phyloP scores from a whole-genome alignment of 2,329 filamentous ascomycete genomes.

The Ceratocystis variospora region DNA sequence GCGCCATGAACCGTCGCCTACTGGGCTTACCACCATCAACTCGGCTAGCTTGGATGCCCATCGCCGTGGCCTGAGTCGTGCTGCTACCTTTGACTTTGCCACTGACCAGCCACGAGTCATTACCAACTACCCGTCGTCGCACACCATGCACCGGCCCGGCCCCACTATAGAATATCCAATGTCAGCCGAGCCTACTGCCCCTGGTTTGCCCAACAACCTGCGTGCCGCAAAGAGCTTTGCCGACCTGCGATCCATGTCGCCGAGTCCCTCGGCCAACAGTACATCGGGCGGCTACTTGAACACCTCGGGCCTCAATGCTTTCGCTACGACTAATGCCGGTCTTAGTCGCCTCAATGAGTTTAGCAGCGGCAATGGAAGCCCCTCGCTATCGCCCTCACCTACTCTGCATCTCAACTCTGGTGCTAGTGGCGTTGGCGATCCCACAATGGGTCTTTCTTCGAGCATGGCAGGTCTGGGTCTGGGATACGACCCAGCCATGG shows the following conservation, averaged over 20 bases:
- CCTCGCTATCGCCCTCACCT: slow-evolving; percentile 15
- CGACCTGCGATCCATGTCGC: slow-evolving; percentile 86
- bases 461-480: slow-evolving; percentile 14
- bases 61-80: slow-evolving; percentile 74
- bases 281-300: slow-evolving; percentile 60
- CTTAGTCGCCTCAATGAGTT: slow-evolving; percentile 16
- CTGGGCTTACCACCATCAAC: slow-evolving; percentile 40
- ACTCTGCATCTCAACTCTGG: slow-evolving; percentile 23
- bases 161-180: slow-evolving; percentile 82
- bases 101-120: slow-evolving; percentile 58
- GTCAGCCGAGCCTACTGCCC: slow-evolving; percentile 48
- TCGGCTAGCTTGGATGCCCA: slow-evolving; percentile 61
- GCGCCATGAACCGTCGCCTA: slow-evolving; percentile 38
- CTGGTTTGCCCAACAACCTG: slow-evolving; percentile 59
- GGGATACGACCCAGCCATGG: slow-evolving; percentile 18
- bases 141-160: slow-evolving; percentile 68
- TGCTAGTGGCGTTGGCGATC: slow-evolving; percentile 21
- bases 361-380: slow-evolving; percentile 24
- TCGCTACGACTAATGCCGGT: slow-evolving; percentile 13
- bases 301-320: slow-evolving; percentile 36
- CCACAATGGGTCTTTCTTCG: slow-evolving; percentile 14
- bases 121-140: slow-evolving; percentile 44
- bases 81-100: slow-evolving; percentile 94
- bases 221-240: slow-evolving; percentile 94
- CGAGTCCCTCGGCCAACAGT: slow-evolving; percentile 69